These are phyloP conservation scores for Phaeosphaeriaceae sp. DNA, from an alignment of 2,329 filamentous ascomycete species.

Conservation along the genomic window DNA sequence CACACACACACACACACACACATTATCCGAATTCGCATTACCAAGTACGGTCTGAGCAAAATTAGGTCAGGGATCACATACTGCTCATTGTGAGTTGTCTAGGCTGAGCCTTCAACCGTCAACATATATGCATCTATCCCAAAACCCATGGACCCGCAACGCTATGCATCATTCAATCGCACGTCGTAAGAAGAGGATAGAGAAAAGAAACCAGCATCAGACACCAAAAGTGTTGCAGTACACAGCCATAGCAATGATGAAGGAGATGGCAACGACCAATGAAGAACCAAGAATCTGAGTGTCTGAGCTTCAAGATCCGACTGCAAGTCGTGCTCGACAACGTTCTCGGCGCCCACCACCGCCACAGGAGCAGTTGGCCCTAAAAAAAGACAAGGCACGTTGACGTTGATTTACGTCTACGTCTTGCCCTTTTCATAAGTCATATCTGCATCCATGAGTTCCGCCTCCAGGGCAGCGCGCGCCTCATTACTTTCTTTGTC, in stretches of 20 bases:
- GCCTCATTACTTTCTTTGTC: conserved; percentile 20
- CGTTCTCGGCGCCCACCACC: background rate
- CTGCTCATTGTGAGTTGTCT: background rate
- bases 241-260: background rate
- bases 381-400: too few species aligned
- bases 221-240: background rate
- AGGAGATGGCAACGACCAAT: background rate
- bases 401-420: too few species aligned
- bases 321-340: background rate
- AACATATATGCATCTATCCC: background rate
- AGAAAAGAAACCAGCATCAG: background rate
- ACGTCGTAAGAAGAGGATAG: background rate
- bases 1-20: too few species aligned
- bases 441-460: conserved; percentile 38
- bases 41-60: too few species aligned
- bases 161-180: background rate
- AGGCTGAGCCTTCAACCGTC: background rate
- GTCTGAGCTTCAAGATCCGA: background rate
- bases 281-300: background rate
- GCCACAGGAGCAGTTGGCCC: background rate
- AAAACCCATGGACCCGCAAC: background rate
- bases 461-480: conserved; percentile 42
- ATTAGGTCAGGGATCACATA: background rate
- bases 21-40: too few species aligned
- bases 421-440: conserved; percentile 39